These are phyloP conservation scores for Calonectria hongkongensis DNA, from an alignment of 2,329 filamentous ascomycete species.

Conservation along the genomic window DNA sequence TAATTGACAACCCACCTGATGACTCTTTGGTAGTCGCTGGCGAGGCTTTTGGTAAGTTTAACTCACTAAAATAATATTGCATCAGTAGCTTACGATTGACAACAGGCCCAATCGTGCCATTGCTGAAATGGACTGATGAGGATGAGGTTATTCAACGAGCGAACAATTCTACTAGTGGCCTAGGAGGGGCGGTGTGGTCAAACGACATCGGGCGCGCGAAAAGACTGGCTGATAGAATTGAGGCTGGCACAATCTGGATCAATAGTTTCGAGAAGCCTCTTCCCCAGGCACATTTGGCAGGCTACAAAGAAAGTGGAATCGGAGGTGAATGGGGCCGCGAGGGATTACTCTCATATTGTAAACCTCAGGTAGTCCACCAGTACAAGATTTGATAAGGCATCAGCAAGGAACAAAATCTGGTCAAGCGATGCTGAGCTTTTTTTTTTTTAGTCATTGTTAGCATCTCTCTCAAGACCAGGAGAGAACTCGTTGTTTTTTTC, in stretches of 20 bases:
- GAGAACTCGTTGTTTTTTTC: no score
- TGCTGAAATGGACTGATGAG: constrained; percentile 3
- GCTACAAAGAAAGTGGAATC: constrained; percentile 6
- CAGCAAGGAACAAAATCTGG: neutral
- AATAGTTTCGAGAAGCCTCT: constrained; percentile 19
- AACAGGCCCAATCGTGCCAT: neutral
- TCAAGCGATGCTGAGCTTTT: no score
- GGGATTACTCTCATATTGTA: constrained; percentile 4
- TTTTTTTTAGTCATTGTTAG: no score
- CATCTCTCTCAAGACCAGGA: no score
- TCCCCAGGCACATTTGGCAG: constrained; percentile 10
- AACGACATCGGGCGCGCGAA: neutral
- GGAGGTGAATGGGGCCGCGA: constrained; percentile 17
- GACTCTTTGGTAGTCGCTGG: constrained; percentile 1
- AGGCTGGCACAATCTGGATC: constrained; percentile 11
- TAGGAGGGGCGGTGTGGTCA: constrained; percentile 1
- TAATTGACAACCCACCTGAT: constrained; percentile 2
- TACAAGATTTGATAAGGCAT: neutral
- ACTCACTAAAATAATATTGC: neutral
- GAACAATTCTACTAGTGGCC: neutral
- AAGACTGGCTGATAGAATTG: neutral
- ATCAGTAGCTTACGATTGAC: neutral
- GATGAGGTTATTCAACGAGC: constrained; percentile 8
- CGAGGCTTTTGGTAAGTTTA: neutral
- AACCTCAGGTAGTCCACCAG: constrained; percentile 3